Evolutionary conservation across 2,329 filamentous ascomycete species (phyloP).

Genomic region (Ophiostoma himal-ulmi): DNA sequence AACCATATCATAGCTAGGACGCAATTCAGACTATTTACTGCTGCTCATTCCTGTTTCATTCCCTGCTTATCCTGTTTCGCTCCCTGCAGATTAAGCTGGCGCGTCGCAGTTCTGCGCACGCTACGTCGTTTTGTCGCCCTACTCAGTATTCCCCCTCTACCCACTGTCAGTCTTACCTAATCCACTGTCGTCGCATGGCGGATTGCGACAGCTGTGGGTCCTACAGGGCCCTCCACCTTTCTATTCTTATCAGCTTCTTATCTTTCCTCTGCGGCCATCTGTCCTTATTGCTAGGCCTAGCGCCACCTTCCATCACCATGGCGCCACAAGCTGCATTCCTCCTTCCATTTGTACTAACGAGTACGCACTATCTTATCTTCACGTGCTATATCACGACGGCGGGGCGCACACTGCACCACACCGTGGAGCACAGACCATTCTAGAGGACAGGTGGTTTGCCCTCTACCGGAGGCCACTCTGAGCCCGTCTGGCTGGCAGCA

Average conservation of each 20-base stretch:
- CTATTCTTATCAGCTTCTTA: background rate
- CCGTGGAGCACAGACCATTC: constrained; percentile 21
- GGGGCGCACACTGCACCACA: constrained; percentile 9
- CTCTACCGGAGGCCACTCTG: background rate
- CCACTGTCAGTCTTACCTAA: background rate
- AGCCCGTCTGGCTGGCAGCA: constrained; percentile 5
- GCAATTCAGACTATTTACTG: no score
- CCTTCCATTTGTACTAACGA: background rate
- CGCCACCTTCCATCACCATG: background rate
- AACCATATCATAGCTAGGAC: no score
- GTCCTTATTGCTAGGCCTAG: background rate
- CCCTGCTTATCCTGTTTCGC: no score
- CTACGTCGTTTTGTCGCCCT: no score
- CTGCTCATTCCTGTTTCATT: no score
- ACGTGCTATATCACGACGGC: constrained; percentile 10
- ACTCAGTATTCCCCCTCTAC: no score
- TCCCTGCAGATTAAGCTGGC: no score
- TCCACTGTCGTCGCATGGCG: background rate
- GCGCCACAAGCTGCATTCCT: background rate
- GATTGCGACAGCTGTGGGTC: background rate
- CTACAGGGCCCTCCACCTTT: background rate
- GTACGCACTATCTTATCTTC: background rate
- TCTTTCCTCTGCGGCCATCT: background rate
- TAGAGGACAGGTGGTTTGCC: constrained; percentile 25
- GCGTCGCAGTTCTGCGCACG: no score